Evolutionary conservation across 2,329 filamentous ascomycete species (phyloP).

Genomic region (Ramularia endophylla): DNA sequence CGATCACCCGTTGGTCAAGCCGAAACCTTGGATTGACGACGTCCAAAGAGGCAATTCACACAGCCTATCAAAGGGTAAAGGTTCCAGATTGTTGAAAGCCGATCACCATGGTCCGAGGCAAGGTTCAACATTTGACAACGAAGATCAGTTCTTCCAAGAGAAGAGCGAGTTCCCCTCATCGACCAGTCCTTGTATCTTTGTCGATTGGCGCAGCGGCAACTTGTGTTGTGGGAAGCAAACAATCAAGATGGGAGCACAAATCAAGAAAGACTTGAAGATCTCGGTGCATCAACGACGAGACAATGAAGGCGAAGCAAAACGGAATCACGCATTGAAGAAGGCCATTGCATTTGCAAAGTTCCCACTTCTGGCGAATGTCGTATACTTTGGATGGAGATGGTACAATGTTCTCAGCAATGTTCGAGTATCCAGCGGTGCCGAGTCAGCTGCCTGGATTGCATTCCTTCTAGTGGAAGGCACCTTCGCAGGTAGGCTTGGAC

Average conservation of each 20-base stretch:
- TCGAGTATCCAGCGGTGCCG: constrained; percentile 3
- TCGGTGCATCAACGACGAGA: background rate
- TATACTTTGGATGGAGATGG: constrained; percentile 14
- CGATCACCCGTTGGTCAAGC: too few relatives aligned
- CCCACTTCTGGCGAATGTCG: constrained; percentile 8
- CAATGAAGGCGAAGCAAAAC: constrained; percentile 1
- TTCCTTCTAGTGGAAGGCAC: constrained; percentile 13
- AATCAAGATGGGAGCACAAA: background rate
- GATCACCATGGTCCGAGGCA: too few relatives aligned
- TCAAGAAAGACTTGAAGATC: background rate
- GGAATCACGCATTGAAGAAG: constrained; percentile 10
- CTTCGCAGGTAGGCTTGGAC: constrained; percentile 10
- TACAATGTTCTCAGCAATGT: constrained; percentile 7
- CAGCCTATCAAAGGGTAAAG: too few relatives aligned
- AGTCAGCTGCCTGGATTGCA: constrained; percentile 5
- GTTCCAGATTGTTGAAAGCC: too few relatives aligned
- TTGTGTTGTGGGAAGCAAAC: too few relatives aligned
- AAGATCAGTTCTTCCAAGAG: too few relatives aligned
- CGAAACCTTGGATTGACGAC: too few relatives aligned
- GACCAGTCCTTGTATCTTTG: too few relatives aligned
- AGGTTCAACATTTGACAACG: too few relatives aligned
- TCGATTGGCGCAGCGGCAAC: too few relatives aligned
- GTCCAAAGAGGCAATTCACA: too few relatives aligned
- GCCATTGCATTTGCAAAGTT: constrained; percentile 11
- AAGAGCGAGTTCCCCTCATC: too few relatives aligned